Base-by-base conservation (phyloP, 2,329 filamentous ascomycete genomes). In the Elsinoe ampelina region DNA sequence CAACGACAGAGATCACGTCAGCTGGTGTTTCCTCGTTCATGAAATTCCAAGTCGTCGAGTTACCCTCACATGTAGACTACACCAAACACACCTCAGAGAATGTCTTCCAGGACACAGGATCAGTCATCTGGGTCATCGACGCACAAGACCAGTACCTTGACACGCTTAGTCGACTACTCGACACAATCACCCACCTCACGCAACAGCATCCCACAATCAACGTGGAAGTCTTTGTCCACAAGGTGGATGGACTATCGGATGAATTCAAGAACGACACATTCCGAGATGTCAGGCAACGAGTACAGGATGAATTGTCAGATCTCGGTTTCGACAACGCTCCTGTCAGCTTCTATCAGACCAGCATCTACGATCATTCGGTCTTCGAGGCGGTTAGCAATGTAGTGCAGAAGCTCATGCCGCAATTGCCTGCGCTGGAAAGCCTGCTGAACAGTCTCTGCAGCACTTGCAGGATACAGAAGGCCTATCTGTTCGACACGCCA, bases 331-430 rank as follows among this genome's bases (percentile, higher is more conserved):
- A 95, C 68, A 95, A 95, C 67, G 89, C 90, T 1, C 89, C 89
- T 1, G 88, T 98, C 61, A 91, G 87, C 58, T 98, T 95, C 73
- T 92, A 98, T 70, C 83, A 95, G 58, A 98, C 93, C 12, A 95
- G 87, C 68, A 98, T 98, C 70, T 98, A 97, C 77, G 93, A 98
- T 71, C 92, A 96, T 73, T 95, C 87, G 65, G 95, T 95, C 67
- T 98, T 97, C 69, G 93, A 98, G 72, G 93, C 93, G 51, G 96
- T 98, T 70, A 92, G 86, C 75, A 96, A 96, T 72, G 92, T 98
- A 61, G 95, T 98, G 61, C 93, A 98, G 72, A 96, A 96, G 71
- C 81, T 98, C 30, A 92, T 98, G 54, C 92, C 93, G 0, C 88
- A 95, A 60, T 81, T 98, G 6, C 89, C 90, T 5, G 95, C 91